Percentiles rank a stretch among this genome's conserved stretches.
These are phyloP conservation scores for Venturia asperata DNA, from an alignment of 2,329 filamentous ascomycete species.

Conservation along the genomic window DNA sequence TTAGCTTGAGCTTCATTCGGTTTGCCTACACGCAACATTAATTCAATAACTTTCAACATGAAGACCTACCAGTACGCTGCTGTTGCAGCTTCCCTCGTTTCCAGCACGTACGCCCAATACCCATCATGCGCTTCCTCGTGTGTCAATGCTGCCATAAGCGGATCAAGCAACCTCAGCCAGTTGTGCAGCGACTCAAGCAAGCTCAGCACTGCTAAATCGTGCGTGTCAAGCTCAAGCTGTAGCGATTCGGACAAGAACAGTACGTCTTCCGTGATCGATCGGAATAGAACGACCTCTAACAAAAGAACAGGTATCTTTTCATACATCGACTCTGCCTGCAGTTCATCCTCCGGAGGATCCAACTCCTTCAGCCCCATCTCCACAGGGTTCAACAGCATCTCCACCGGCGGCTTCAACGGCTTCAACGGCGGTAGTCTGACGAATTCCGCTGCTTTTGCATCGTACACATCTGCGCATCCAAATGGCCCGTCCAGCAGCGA, in stretches of 20 bases:
- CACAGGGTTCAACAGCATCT: slow-evolving; percentile 7
- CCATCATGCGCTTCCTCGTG: slow-evolving; percentile 12
- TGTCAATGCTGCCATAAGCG: slow-evolving; percentile 1
- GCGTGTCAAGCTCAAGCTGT: background rate
- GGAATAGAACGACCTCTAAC: background rate
- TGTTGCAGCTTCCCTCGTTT: slow-evolving; percentile 14
- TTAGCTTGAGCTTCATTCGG: background rate
- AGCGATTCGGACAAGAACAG: slow-evolving; percentile 5
- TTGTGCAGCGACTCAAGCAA: slow-evolving; percentile 9
- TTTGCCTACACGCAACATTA: background rate
- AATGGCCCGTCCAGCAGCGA: slow-evolving; percentile 12
- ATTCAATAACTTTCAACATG: slow-evolving; percentile 10
- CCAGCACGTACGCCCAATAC: slow-evolving; percentile 12
- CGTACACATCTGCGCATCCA: slow-evolving; percentile 15
- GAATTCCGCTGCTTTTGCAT: slow-evolving; percentile 8
- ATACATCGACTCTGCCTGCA: background rate
- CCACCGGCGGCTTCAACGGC: background rate
- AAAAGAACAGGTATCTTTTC: background rate
- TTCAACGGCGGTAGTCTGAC: background rate
- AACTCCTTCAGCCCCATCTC: background rate
- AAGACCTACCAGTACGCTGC: slow-evolving; percentile 16
- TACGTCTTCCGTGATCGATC: background rate
- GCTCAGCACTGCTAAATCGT: background rate
- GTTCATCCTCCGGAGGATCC: background rate
- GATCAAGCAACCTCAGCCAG: slow-evolving; percentile 1